Evolutionary conservation across 352 stramenopile species (phyloP), one percentile per base, ranked within the genome.

Genomic region (Aphanomyces cochlioides): DNA sequence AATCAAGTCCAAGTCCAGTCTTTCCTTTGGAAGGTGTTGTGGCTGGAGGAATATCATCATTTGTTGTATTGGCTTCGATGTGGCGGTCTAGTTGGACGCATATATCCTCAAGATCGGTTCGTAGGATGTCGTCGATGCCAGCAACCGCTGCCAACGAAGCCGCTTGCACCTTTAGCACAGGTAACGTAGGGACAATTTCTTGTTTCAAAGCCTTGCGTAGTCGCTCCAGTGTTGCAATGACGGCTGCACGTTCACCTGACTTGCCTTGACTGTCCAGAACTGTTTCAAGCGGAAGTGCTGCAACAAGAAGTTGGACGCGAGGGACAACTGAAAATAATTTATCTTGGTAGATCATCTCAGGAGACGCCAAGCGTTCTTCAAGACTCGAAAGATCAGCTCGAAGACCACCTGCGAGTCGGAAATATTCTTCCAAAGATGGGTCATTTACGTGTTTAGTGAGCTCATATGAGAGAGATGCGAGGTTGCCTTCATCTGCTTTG

Each of bases 211-310:
- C 88, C 47, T 93, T 94, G 3, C 90, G 81, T 8, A 96, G 83
- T 45, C 88, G 87, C 58, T 97, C 89, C 0, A 96, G 75, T 17
- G 84, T 95, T 53, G 80, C 74, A 47, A 89, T 83, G 5, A 95
- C 58, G 17, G 77, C 78, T 60, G 90, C 90, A 12, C 81, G 78
- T 63, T 90, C 78, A 4, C 75, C 75, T 3, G 75, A 72, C 73
- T 97, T 97, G 45, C 90, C 90, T 67, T 96, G 87, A 7, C 74
- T 74, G 53, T 94, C 88, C 74, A 96, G 86, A 19, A 93, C 73
- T 17, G 38, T 53, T 57, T 80, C 79, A 10, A 96, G 67, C 3
- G 84, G 81, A 13, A 90, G 37, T 1, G 87, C 84, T 64, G 85
- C 92, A 3, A 89, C 58, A 21, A 97, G 54, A 12, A 87, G 39